A percentile compares a stretch with the other conserved stretches of the same genome.
Conservation (phyloP, 805 yeast species). For the Lipomyces spencermartinsiae region DNA sequence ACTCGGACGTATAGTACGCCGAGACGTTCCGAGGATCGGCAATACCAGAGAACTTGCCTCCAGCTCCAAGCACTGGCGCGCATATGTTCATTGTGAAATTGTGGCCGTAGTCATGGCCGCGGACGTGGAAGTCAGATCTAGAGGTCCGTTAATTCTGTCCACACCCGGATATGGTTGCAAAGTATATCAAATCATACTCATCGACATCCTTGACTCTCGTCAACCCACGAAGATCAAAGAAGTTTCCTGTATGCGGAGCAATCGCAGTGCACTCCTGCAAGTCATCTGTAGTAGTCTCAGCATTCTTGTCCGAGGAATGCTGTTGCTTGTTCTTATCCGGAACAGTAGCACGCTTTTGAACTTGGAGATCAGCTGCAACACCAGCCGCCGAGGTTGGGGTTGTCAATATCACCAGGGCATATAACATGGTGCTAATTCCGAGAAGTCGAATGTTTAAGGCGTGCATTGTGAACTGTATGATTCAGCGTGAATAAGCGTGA, state of each 20-base stretch:
- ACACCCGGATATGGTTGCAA: neutral
- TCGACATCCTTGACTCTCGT: constrained; percentile 44
- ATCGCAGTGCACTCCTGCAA: constrained; percentile 42
- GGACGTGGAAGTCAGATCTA: constrained; percentile 64
- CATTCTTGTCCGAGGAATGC: neutral
- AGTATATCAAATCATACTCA: constrained; percentile 19
- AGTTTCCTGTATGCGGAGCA: constrained; percentile 47
- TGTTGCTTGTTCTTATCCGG: neutral
- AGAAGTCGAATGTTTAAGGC: neutral
- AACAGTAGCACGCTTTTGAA: neutral
- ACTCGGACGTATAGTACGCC: constrained; percentile 59
- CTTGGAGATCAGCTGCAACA: neutral
- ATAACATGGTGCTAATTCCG: neutral
- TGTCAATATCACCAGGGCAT: neutral
- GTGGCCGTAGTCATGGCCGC: constrained; percentile 69
- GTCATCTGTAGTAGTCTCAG: neutral
- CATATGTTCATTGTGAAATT: constrained; percentile 82
- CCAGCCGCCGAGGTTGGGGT: neutral
- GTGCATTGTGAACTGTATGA: neutral
- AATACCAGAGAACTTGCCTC: constrained; percentile 47
- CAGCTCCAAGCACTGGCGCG: constrained; percentile 56
- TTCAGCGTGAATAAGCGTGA: neutral
- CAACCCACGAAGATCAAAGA: constrained; percentile 54
- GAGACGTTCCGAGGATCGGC: constrained; percentile 53
- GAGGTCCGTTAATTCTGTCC: constrained; percentile 11